These are phyloP conservation scores for Colletotrichum acutatum DNA, from an alignment of 2,329 filamentous ascomycete genomes.

Conservation along the genomic window DNA sequence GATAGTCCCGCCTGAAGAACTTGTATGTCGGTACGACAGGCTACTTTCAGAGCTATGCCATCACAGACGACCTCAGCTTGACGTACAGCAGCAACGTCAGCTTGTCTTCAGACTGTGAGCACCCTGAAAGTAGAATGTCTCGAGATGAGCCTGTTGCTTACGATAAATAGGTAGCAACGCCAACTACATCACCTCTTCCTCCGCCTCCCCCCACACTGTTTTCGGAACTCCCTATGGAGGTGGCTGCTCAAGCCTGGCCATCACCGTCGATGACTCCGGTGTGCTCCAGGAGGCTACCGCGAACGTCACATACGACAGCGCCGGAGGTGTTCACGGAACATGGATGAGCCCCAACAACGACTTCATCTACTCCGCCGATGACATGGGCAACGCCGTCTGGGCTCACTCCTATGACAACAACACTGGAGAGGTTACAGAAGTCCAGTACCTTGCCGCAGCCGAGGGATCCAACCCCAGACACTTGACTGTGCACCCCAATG, in stretches of 20 bases:
- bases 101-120: conserved; percentile 33
- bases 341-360: conserved; percentile 36
- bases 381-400: conserved; percentile 46
- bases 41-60: conserved; percentile 24
- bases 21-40: conserved; percentile 23
- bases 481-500: conserved; percentile 42
- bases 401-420: conserved; percentile 40
- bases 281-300: conserved; percentile 31
- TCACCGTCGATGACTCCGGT: conserved; percentile 39
- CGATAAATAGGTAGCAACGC: conserved; percentile 20
- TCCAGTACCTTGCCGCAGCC: conserved; percentile 37
- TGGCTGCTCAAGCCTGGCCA: conserved; percentile 37
- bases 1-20: conserved; percentile 23
- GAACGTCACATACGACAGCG: conserved; percentile 37
- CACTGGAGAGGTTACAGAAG: conserved; percentile 36
- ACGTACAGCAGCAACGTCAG: conserved; percentile 23
- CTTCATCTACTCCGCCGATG: conserved; percentile 45
- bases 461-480: conserved; percentile 41
- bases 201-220: conserved; percentile 37
- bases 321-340: conserved; percentile 42
- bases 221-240: conserved; percentile 38
- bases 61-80: conserved; percentile 22
- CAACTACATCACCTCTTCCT: conserved; percentile 38
- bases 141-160: background rate
- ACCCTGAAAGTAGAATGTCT: too few relatives aligned